phyloP scores from a whole-genome alignment of 1,284 basidiomycete species.

The Coriolopsis trogii region DNA sequence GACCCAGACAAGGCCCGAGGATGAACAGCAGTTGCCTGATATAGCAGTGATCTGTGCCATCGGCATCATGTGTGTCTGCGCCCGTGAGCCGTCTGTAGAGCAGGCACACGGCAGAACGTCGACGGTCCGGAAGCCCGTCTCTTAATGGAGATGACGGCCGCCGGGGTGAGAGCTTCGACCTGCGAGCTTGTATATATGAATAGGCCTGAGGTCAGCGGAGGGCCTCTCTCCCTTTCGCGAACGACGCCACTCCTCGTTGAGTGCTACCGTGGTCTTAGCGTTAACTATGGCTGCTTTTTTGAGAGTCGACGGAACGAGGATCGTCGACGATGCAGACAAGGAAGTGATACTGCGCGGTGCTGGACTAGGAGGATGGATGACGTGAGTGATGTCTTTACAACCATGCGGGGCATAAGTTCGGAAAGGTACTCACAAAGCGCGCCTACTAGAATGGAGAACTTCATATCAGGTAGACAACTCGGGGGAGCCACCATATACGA shows the following conservation, averaged over 20 bases:
- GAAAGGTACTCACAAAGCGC: too few relatives aligned
- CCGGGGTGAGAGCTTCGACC: too few relatives aligned
- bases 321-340: slow-evolving; percentile 57
- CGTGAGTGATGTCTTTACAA: slow-evolving; percentile 41
- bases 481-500: neutral
- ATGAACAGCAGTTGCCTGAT: neutral
- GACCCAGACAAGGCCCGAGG: neutral
- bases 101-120: neutral
- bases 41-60: slow-evolving; percentile 2
- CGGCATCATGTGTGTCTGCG: slow-evolving; percentile 6
- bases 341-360: slow-evolving; percentile 67
- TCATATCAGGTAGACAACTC: slow-evolving; percentile 48
- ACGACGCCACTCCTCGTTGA: neutral
- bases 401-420: neutral
- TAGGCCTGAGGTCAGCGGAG: neutral
- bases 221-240: neutral
- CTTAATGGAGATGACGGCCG: neutral
- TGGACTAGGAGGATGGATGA: slow-evolving; percentile 74
- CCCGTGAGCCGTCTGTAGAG: neutral
- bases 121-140: neutral
- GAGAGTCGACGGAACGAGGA: slow-evolving; percentile 55
- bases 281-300: slow-evolving; percentile 43
- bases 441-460: slow-evolving; percentile 59
- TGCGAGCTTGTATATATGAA: neutral
- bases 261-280: neutral